Percentiles rank a stretch among this genome's conserved stretches.
Evolutionary conservation across 1,139 yeast genomes (phyloP).

Genomic region (Yamadazyma dushanensis): DNA sequence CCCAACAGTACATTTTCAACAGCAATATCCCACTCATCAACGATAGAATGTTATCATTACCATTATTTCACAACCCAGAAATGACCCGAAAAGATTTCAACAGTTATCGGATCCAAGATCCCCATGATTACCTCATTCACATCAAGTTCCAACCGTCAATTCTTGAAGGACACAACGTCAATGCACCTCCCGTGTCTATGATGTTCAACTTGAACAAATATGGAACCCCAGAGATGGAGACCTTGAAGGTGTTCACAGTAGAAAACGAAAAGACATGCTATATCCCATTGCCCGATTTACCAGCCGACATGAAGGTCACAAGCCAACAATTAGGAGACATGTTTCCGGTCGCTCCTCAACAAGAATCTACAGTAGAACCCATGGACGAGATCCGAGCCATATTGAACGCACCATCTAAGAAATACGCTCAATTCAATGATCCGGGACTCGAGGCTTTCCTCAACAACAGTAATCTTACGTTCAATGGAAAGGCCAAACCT

Average conservation of each 20-base stretch:
- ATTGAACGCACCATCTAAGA: constrained; percentile 30
- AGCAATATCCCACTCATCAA: constrained; percentile 43
- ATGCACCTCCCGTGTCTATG: constrained; percentile 55
- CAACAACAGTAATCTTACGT: constrained; percentile 35
- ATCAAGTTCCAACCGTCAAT: constrained; percentile 52
- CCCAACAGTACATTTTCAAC: constrained; percentile 31
- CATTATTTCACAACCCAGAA: constrained; percentile 23
- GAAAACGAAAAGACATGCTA: constrained; percentile 46
- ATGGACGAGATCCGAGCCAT: constrained; percentile 13
- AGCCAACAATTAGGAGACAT: constrained; percentile 39
- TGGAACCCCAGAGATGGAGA: constrained; percentile 39
- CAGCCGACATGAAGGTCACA: constrained; percentile 44
- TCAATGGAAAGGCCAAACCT: constrained; percentile 36
- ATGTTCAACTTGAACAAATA: constrained; percentile 48
- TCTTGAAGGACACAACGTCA: constrained; percentile 18
- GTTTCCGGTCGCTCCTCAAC: constrained; percentile 14
- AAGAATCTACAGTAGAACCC: not conserved
- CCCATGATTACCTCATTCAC: constrained; percentile 43
- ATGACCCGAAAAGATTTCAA: constrained; percentile 22
- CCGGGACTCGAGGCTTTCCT: constrained; percentile 50
- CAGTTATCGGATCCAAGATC: constrained; percentile 27
- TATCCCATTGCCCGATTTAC: constrained; percentile 39
- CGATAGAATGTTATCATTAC: constrained; percentile 39
- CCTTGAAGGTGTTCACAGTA: constrained; percentile 45
- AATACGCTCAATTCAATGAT: constrained; percentile 32